Conservation (phyloP, 2,329 filamentous ascomycete genomes). For the Stemphylium beticola region DNA sequence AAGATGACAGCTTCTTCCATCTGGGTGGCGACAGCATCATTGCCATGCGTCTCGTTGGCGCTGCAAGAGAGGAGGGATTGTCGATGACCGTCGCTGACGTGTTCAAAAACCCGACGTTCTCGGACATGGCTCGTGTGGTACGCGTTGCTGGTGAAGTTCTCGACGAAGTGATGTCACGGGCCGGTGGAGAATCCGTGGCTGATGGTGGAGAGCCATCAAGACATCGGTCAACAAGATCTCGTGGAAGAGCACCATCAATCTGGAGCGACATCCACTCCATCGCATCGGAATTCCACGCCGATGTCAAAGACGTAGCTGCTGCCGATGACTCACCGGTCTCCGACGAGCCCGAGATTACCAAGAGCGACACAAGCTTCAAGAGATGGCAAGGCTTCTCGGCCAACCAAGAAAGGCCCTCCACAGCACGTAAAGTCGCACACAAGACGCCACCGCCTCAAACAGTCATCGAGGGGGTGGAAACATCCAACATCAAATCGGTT, state of each 20-base stretch:
- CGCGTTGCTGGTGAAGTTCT: slow-evolving; percentile 44
- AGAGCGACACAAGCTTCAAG: slow-evolving; percentile 29
- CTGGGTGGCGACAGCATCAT: slow-evolving; percentile 44
- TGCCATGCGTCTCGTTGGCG: slow-evolving; percentile 44
- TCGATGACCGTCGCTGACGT: slow-evolving; percentile 46
- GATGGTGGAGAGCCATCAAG: slow-evolving; percentile 4
- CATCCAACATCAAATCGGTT: slow-evolving; percentile 26
- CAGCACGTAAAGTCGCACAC: slow-evolving; percentile 18
- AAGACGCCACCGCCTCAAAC: slow-evolving; percentile 32
- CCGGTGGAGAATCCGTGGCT: slow-evolving; percentile 26
- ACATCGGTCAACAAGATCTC: slow-evolving; percentile 15
- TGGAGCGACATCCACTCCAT: slow-evolving; percentile 42
- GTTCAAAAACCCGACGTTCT: slow-evolving; percentile 43
- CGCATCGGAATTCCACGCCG: slow-evolving; percentile 34
- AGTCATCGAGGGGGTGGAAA: slow-evolving; percentile 34
- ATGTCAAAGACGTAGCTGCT: slow-evolving; percentile 11
- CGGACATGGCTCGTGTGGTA: slow-evolving; percentile 43
- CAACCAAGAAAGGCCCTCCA: slow-evolving; percentile 12
- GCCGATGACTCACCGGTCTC: slow-evolving; percentile 10
- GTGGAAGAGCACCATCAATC: slow-evolving; percentile 28
- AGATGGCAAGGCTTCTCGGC: slow-evolving; percentile 35
- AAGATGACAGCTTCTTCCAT: slow-evolving; percentile 44
- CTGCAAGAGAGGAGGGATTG: slow-evolving; percentile 41
- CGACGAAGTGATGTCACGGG: slow-evolving; percentile 44
- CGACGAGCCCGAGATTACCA: slow-evolving; percentile 13